Base-by-base conservation (phyloP, 805 yeast species). In the Kuraishia ogatae region DNA sequence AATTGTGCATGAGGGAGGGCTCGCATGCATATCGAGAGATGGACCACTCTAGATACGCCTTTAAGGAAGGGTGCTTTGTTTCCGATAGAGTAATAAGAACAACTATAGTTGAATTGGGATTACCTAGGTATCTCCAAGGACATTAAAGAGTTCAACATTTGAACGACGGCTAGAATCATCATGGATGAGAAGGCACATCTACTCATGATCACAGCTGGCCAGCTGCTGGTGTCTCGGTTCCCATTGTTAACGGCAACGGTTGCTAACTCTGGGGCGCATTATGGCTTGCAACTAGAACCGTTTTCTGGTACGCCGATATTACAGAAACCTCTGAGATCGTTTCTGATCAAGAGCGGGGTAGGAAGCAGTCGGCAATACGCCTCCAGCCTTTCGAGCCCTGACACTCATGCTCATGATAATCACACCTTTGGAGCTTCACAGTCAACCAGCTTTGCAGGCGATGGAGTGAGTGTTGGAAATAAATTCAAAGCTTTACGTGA, bases 401-500 rank as follows among this genome's bases (percentile, higher is more conserved):
- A 15, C 15, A 15, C 17, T 35, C 7, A 15, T 8, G 17, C 43
- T 35, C 43, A 15, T 35, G 35, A 28, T 7, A 28, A 28, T 7
- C 11, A 7, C 35, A 28, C 35, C 35, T 11, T 7, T 28, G 43
- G 43, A 35, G 43, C 43, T 35, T 35, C 43, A 26, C 29, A 10
- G 29, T 26, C 29, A 26, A 26, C 29, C 29, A 26, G 29, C 29
- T 26, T 26, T 5, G 10, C 29, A 26, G 8, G 29, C 29, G 29
- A 35, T 15, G 43, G 17, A 11, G 43, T 35, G 4, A 15, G n/a
- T 5, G 7, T 49, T 4, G 35, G 24, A 7, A 70, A 70, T 56
- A 65, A 65, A 55, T 73, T 61, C 56, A 60, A 68, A 19, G 55
- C 49, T 15, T 54, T 75, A 15, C 61, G 71, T 58, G 69, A 74